phyloP scores from a whole-genome alignment of 2,329 filamentous ascomycete genomes.

The Neurospora sp. region DNA sequence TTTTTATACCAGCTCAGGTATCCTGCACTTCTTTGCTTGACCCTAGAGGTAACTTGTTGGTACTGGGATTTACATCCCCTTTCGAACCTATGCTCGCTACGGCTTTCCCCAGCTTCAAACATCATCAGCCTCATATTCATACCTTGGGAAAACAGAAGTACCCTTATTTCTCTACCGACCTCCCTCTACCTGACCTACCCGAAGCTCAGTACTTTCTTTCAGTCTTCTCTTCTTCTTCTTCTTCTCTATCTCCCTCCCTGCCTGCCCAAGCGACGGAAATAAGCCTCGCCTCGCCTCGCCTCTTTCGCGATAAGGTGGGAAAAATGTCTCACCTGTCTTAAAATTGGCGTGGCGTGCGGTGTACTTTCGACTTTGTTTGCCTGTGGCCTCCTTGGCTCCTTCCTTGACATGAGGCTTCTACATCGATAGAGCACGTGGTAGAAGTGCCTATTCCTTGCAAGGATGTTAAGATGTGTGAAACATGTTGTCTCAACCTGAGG shows the following conservation, averaged over 20 bases:
- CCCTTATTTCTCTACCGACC: not conserved
- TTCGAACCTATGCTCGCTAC: too few relatives aligned
- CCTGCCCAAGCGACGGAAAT: not conserved
- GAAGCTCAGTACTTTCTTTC: not conserved
- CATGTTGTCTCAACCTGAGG: not conserved
- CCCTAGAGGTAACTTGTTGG: too few relatives aligned
- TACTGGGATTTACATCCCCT: too few relatives aligned
- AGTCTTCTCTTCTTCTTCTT: not conserved
- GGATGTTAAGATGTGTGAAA: not conserved
- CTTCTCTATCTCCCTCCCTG: not conserved
- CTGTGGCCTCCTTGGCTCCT: not conserved
- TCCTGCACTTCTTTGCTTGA: not conserved
- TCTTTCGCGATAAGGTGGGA: too few relatives aligned
- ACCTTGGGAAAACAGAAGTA: not conserved
- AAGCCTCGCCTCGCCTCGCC: not conserved
- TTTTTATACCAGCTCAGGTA: too few relatives aligned
- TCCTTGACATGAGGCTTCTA: not conserved
- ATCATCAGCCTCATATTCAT: too few relatives aligned
- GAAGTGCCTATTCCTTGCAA: not conserved
- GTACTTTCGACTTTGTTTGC: not conserved
- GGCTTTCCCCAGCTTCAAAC: too few relatives aligned
- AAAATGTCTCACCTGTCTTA: not conserved
- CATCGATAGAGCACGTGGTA: too few relatives aligned
- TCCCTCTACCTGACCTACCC: not conserved
- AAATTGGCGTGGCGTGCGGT: not conserved